Base-by-base conservation (phyloP, 1,284 basidiomycete species). In the Boletus subluridellus region DNA sequence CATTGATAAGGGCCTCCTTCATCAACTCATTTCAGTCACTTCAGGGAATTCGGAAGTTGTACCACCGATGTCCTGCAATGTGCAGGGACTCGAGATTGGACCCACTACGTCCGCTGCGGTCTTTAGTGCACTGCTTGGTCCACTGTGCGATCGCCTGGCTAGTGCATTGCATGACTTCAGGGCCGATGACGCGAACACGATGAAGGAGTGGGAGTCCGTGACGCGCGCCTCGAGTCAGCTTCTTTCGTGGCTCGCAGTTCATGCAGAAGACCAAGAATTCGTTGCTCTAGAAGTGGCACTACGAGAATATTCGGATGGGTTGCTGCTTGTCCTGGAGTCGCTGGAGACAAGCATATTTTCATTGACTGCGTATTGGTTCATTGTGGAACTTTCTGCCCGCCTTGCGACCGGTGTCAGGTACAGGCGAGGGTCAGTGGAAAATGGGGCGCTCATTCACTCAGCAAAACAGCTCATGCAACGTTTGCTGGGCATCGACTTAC, bases 291-390 rank as follows among this genome's bases (percentile, higher is more conserved):
- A 69, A 26, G 63, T 61, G 9, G 66, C 72, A 2, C 62, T 82
- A 17, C 69, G 75, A 35, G 74, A 75, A 39, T 73, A 79, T 24
- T 65, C 79, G 17, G 67, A 71, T 9, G 73, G 73, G n/a, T 67
- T 86, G 21, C 63, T 80, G 7, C 65, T 68, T 8, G 72, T 74
- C 26, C 66, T 86, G 52, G 74, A 74, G 35, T 74, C 73, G 15
- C 60, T 69, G 26, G 65, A 68, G 12, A 65, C 75, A 4, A 66
- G 74, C 44, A 63, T 68, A 1, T 74, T 77, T 34, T 72, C 78
- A 3, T 69, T 92, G 35, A 68, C 75, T 2, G 63, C 81, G 24
- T 78, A 80, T 39, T 90, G 88, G 86, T 84, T 85, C 59, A 66
- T 80, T 1, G 74, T 90, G 26, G 89, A 90, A 64, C 62, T 87